Percentiles rank a stretch among this genome's conserved stretches.
phyloP scores from a whole-genome alignment of 2,329 filamentous ascomycete species.

The Coniochaeta prunicola region DNA sequence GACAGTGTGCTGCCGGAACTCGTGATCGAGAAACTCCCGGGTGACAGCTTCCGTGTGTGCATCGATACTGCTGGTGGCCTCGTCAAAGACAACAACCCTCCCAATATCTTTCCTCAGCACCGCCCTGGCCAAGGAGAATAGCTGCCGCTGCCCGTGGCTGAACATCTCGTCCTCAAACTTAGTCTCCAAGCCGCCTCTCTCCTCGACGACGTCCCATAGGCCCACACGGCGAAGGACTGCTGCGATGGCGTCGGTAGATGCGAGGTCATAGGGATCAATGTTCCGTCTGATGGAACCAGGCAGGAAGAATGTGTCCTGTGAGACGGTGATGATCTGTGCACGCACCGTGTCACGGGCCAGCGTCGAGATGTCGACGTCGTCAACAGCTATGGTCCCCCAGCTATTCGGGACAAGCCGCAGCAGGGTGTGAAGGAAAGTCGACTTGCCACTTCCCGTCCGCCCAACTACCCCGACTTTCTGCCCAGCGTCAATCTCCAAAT shows the following conservation, averaged over 20 bases:
- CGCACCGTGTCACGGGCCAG: conserved; percentile 15
- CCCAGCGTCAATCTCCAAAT: conserved; percentile 73
- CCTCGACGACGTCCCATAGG: conserved; percentile 19
- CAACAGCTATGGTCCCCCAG: conserved; percentile 33
- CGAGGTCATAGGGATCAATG: conserved; percentile 31
- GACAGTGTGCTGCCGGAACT: conserved; percentile 47
- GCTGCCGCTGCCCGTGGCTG: conserved; percentile 37
- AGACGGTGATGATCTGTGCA: conserved; percentile 28
- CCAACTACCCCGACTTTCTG: conserved; percentile 86
- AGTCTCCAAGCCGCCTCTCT: conserved; percentile 26
- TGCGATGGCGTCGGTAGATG: conserved; percentile 21
- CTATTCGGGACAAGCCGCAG: conserved; percentile 44
- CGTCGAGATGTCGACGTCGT: conserved; percentile 27
- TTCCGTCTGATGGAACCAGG: conserved; percentile 40
- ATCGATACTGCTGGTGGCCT: conserved; percentile 41
- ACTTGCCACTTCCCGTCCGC: conserved; percentile 89
- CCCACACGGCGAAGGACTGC: conserved; percentile 6
- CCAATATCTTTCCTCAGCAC: conserved; percentile 24
- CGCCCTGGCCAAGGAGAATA: conserved; percentile 39
- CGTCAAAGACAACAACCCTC: conserved; percentile 35
- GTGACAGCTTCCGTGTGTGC: conserved; percentile 46
- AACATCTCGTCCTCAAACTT: conserved; percentile 21
- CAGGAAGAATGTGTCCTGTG: conserved; percentile 42
- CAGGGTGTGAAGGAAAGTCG: conserved; percentile 86
- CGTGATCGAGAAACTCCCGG: conserved; percentile 42